Evolutionary conservation across 495 filamentous ascomycete genomes (phyloP), one percentile per base, ranked within the genome.

Genomic region (Xylaria bambusicola): DNA sequence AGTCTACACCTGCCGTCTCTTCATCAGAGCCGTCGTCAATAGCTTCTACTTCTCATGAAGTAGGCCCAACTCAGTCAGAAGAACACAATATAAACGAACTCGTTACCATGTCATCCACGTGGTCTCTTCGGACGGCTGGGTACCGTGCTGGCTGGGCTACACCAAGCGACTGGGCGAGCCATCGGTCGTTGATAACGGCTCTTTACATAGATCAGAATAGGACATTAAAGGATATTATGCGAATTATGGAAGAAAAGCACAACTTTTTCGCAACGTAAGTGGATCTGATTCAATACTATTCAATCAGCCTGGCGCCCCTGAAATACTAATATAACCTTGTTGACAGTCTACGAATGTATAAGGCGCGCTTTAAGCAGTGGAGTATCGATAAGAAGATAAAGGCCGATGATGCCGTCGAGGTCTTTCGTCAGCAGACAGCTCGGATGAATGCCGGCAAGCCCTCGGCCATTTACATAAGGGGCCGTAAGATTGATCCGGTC

Each of bases 311-410:
- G 21, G 7, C 26, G 27, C 15, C 47, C 26, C 10, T 33, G 29
- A 24, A 33, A 33, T 36, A 29, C 38, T 45, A 47, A 52, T 41
- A 33, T 35, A 31, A 10, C 38, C 13, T 20, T 48, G 21, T 38
- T 0, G 45, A 44, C 58, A 78, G 75, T 12, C 46, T 67, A 42
- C 72, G 75, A 29, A 79, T 77, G 76, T 79, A 76, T 62, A 74
- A 76, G 31, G 72, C 71, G 4, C 67, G 75, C 6, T 76, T 77
- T 51, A 65, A 72, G 54, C 72, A 75, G 62, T 79, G 76, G 76
- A 63, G 68, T 6, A 68, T 75, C 47, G 74, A 75, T 55, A 79
- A 79, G 65, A 75, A 76, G 58, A 72, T 73, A 51, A 77, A 75
- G 58, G 71, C 66, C 5, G 53, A 60, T 33, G 75, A 77, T 51